phyloP scores from a whole-genome alignment of 1,284 basidiomycete species.

The Apiotrichum porosum region DNA sequence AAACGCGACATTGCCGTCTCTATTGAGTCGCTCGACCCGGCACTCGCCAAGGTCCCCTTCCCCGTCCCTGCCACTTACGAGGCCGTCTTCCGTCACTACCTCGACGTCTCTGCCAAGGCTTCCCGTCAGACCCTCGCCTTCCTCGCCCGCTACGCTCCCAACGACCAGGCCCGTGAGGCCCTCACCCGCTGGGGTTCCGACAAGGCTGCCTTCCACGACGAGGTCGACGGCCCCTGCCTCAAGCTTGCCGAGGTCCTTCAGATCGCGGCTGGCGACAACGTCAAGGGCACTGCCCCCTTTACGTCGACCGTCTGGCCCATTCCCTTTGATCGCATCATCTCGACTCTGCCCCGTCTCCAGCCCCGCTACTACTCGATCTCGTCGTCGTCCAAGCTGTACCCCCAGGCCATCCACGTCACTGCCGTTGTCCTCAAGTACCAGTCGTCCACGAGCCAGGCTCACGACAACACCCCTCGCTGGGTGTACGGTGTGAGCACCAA shows the following conservation, averaged over 20 bases:
- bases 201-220: slow-evolving; percentile 75
- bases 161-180: slow-evolving; percentile 66
- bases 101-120: slow-evolving; percentile 88
- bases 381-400: slow-evolving; percentile 86
- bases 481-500: slow-evolving; percentile 85
- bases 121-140: slow-evolving; percentile 88
- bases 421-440: slow-evolving; percentile 90
- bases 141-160: slow-evolving; percentile 83
- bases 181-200: slow-evolving; percentile 75
- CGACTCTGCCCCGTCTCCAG: slow-evolving; percentile 84
- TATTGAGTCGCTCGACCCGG: slow-evolving; percentile 93
- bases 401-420: slow-evolving; percentile 86
- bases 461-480: slow-evolving; percentile 52
- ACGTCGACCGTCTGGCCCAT: slow-evolving; percentile 73
- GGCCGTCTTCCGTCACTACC: slow-evolving; percentile 91
- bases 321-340: slow-evolving; percentile 94
- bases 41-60: slow-evolving; percentile 97
- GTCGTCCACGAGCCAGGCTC: slow-evolving; percentile 57
- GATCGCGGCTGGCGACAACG: slow-evolving; percentile 70
- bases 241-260: slow-evolving; percentile 90
- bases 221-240: slow-evolving; percentile 75
- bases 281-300: slow-evolving; percentile 51
- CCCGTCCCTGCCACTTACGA: slow-evolving; percentile 93
- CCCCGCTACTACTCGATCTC: slow-evolving; percentile 99
- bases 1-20: slow-evolving; percentile 77